These are phyloP conservation scores for Colletotrichum sp. DNA, from an alignment of 2,329 filamentous ascomycete genomes.

Conservation along the genomic window DNA sequence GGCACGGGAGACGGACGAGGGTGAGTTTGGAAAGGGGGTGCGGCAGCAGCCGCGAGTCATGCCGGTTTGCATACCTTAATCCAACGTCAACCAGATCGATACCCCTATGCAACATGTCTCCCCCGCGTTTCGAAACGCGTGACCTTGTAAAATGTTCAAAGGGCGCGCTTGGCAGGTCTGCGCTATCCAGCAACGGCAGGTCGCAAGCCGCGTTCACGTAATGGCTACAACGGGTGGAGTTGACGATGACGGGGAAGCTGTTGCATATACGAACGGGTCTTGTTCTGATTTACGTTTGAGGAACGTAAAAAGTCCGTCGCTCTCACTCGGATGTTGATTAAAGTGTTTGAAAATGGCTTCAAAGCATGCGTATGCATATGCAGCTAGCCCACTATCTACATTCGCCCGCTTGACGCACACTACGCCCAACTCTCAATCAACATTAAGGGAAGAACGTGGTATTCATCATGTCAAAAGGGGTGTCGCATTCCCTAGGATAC, in stretches of 20 bases:
- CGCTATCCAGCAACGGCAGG: neutral
- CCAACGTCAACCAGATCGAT: neutral
- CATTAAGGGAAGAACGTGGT: neutral
- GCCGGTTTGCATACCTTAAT: neutral
- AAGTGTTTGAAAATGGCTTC: neutral
- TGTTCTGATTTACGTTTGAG: neutral
- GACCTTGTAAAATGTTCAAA: neutral
- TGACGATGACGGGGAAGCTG: neutral
- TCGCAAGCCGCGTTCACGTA: neutral
- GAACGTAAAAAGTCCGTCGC: neutral
- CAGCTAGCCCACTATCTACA: neutral
- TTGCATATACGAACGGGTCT: neutral
- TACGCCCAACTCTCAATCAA: neutral
- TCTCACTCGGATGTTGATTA: neutral
- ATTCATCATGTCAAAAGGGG: neutral
- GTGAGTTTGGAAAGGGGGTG: neutral
- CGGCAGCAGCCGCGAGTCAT: neutral
- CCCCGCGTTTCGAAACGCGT: neutral
- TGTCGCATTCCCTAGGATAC: neutral
- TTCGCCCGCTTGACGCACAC: neutral
- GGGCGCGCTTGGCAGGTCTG: neutral
- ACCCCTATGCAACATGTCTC: neutral
- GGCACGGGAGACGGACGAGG: neutral
- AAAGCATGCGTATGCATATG: neutral
- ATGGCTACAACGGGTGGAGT: neutral